Conservation (phyloP, 148 eudicot genomes). For the Pouteria glomerata region DNA sequence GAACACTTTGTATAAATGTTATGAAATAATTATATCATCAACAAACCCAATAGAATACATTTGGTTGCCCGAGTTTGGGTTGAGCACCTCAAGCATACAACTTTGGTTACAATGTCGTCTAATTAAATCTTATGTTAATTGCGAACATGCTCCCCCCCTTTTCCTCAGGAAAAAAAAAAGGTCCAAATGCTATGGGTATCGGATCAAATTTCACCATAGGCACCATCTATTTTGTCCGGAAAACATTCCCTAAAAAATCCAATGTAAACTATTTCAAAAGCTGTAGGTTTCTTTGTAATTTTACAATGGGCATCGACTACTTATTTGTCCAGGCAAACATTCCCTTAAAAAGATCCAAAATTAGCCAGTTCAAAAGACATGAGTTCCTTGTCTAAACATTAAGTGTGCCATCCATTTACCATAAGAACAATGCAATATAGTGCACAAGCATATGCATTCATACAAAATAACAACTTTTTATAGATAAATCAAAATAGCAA, state of each 20-base stretch:
- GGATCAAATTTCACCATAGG: not conserved
- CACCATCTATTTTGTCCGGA: not conserved
- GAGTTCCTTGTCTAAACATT: not conserved
- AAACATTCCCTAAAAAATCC: no score
- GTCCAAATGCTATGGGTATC: no score
- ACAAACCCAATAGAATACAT: not conserved
- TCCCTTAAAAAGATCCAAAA: no score
- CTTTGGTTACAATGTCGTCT: no score
- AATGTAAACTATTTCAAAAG: no score
- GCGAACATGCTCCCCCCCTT: no score
- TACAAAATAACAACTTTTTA: not conserved
- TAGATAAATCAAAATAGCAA: no score
- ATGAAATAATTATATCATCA: not conserved
- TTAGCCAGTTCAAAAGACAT: not conserved
- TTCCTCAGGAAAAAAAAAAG: no score
- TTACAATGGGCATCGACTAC: not conserved
- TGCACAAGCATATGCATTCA: not conserved
- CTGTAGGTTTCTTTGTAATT: no score
- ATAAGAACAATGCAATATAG: not conserved
- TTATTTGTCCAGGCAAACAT: not conserved
- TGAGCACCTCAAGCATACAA: not conserved
- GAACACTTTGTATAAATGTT: not conserved
- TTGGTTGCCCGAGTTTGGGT: not conserved
- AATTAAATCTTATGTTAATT: not conserved
- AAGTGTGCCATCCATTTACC: not conserved